These are phyloP conservation scores for Trichoderma hamatum DNA, from an alignment of 2,329 filamentous ascomycete genomes.

Conservation along the genomic window DNA sequence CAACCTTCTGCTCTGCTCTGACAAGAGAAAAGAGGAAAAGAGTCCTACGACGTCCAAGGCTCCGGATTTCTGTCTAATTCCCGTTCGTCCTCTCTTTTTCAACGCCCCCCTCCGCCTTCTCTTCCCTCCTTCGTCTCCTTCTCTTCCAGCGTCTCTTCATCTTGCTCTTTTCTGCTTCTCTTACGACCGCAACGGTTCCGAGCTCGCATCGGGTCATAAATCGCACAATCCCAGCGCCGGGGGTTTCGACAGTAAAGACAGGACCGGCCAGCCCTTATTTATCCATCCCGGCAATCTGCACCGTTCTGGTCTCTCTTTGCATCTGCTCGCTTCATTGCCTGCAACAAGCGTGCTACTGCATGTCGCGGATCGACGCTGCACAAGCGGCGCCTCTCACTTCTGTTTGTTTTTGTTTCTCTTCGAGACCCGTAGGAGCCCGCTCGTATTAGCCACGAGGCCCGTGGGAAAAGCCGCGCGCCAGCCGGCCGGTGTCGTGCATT, in stretches of 20 bases:
- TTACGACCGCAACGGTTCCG: background rate
- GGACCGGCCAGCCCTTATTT: background rate
- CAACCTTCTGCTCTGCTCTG: constrained; percentile 10
- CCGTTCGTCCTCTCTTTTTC: background rate
- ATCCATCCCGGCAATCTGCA: constrained; percentile 12
- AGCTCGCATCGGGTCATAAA: constrained; percentile 1
- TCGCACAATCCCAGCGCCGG: background rate
- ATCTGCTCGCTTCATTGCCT: constrained; percentile 26
- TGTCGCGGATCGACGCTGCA: constrained; percentile 32
- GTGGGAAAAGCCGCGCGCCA: constrained; percentile 24
- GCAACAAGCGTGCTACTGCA: constrained; percentile 27
- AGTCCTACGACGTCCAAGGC: constrained; percentile 2
- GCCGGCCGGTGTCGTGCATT: constrained; percentile 18
- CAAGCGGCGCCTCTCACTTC: constrained; percentile 27
- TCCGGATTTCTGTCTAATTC: background rate
- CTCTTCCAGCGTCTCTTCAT: background rate
- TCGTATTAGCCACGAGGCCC: constrained; percentile 20
- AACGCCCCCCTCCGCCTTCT: background rate
- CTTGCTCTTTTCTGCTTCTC: background rate
- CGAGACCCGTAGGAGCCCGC: constrained; percentile 16
- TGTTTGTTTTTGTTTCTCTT: constrained; percentile 25
- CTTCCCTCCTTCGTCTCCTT: background rate
- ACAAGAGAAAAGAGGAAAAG: background rate
- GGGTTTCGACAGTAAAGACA: background rate
- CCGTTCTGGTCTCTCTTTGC: constrained; percentile 17